phyloP scores from a whole-genome alignment of 352 stramenopile genomes.

The Globisporangium ultimum region DNA sequence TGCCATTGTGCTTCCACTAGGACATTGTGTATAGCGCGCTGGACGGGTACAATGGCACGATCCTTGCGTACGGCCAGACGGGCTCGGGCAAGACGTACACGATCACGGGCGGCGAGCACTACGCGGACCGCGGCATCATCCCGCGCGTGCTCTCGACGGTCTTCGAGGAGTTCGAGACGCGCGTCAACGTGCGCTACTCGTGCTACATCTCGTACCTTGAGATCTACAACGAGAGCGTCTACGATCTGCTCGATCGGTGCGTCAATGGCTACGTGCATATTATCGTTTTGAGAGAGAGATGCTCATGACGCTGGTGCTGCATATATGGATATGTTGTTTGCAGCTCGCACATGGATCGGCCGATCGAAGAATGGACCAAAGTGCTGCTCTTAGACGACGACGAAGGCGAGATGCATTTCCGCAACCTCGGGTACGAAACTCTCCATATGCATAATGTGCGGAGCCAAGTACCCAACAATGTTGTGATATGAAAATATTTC shows the following conservation, averaged over 20 bases:
- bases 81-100: conserved; percentile 78
- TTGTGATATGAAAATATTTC: too few relatives aligned
- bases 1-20: conserved; percentile 15
- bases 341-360: conserved; percentile 65
- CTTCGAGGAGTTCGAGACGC: conserved; percentile 83
- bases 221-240: conserved; percentile 97
- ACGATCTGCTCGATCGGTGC: conserved; percentile 88
- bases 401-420: conserved; percentile 78
- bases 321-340: not conserved
- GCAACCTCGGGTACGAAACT: conserved; percentile 51
- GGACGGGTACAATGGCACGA: conserved; percentile 74
- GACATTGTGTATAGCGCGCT: conserved; percentile 71
- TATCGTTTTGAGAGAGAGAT: too few relatives aligned
- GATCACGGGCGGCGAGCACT: conserved; percentile 87
- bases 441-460: not conserved
- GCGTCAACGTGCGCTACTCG: conserved; percentile 56
- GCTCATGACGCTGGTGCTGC: not conserved
- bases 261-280: not conserved
- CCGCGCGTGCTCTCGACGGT: conserved; percentile 91
- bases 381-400: conserved; percentile 76
- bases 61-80: conserved; percentile 69
- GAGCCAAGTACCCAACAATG: too few relatives aligned
- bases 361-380: conserved; percentile 81
- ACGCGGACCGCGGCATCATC: conserved; percentile 95
- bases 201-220: conserved; percentile 95